Percentiles rank a stretch among this genome's conserved stretches.
These are phyloP conservation scores for Geosiphon pyriformis DNA, from an alignment of 192 early-diverging fungal species.

Conservation along the genomic window DNA sequence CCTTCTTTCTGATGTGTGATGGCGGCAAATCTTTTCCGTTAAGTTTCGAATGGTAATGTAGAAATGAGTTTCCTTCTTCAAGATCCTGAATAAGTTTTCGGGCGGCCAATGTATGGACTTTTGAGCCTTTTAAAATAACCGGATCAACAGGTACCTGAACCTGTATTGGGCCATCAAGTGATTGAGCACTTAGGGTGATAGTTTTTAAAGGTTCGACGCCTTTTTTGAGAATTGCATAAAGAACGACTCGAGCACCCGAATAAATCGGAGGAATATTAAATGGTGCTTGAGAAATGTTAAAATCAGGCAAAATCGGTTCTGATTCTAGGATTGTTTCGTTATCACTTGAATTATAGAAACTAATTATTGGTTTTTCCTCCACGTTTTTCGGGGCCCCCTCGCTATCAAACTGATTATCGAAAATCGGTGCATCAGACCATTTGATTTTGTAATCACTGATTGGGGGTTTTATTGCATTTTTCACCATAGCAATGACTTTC, in stretches of 20 bases:
- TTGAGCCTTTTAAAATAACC: not conserved
- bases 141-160: slow-evolving; percentile 12
- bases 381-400: not conserved
- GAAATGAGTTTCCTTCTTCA: slow-evolving; percentile 14
- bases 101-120: slow-evolving; percentile 16
- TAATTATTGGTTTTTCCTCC: not conserved
- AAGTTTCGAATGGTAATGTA: slow-evolving; percentile 11
- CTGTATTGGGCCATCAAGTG: slow-evolving; percentile 12
- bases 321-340: not conserved
- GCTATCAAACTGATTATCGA: too few species aligned
- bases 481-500: slow-evolving; percentile 50
- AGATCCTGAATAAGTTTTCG: slow-evolving; percentile 22
- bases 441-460: slow-evolving; percentile 41
- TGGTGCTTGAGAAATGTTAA: slow-evolving; percentile 5
- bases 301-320: not conserved
- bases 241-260: slow-evolving; percentile 3
- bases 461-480: slow-evolving; percentile 37
- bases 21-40: not conserved
- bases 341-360: not conserved
- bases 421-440: slow-evolving; percentile 6
- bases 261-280: slow-evolving; percentile 14
- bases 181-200: slow-evolving; percentile 10
- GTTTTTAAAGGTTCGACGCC: not conserved
- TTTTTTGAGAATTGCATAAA: slow-evolving; percentile 10
- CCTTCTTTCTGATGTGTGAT: not conserved